Evolutionary conservation across 768 basidiomycete species (phyloP).

Genomic region (Mycena filopes): DNA sequence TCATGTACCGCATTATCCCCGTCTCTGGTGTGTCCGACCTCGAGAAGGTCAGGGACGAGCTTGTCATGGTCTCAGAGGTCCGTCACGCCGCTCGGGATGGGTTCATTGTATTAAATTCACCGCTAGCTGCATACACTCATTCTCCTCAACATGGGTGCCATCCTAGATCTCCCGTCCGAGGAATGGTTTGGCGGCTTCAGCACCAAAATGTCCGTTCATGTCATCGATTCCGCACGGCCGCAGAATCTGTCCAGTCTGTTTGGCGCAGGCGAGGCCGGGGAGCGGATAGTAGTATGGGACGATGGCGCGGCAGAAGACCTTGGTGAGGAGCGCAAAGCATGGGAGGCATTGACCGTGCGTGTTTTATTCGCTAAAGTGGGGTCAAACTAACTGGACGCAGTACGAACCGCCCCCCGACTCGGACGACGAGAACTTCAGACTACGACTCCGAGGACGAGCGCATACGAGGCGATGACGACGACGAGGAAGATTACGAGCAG

Average conservation of each 20-base stretch:
- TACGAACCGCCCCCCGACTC: constrained; percentile 83
- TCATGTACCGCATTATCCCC: constrained; percentile 90
- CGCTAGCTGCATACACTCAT: constrained; percentile 87
- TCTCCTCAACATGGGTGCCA: constrained; percentile 91
- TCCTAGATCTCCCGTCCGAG: constrained; percentile 81
- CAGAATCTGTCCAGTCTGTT: constrained; percentile 91
- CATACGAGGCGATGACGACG: constrained; percentile 53
- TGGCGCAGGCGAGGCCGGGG: constrained; percentile 69
- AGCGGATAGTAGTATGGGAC: constrained; percentile 91
- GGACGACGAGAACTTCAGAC: constrained; percentile 67
- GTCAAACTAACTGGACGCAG: constrained; percentile 48
- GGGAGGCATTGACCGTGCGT: constrained; percentile 84
- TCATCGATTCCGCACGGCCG: constrained; percentile 94
- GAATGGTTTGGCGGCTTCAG: constrained; percentile 83
- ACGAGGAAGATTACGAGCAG: constrained; percentile 56
- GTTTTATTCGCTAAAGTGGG: not conserved
- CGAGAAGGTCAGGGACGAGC: constrained; percentile 58
- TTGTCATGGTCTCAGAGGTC: constrained; percentile 37
- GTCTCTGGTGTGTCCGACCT: constrained; percentile 87
- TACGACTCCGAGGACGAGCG: constrained; percentile 57
- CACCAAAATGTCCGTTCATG: constrained; percentile 77
- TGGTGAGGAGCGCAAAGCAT: constrained; percentile 79
- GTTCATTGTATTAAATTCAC: constrained; percentile 10
- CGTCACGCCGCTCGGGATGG: not conserved
- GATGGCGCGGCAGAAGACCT: constrained; percentile 84